Conservation (phyloP, 1,139 yeast genomes). For the Saccharomyces pastorianus region DNA sequence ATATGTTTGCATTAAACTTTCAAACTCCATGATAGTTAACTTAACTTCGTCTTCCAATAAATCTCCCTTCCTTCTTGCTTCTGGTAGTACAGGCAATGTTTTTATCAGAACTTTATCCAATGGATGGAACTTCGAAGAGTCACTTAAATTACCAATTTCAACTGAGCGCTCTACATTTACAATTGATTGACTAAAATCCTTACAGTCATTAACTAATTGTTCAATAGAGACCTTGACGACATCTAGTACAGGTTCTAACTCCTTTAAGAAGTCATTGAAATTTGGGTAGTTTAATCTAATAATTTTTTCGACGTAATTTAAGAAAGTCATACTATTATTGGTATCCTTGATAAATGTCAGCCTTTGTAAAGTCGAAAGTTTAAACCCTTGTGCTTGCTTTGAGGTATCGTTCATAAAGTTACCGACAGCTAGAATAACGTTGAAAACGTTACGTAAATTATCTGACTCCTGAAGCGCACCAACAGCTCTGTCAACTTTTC, state of each 20-base stretch:
- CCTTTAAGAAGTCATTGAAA: conserved; percentile 49
- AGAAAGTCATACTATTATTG: conserved; percentile 67
- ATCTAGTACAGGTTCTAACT: conserved; percentile 49
- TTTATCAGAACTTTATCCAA: conserved; percentile 55
- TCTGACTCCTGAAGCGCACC: conserved; percentile 51
- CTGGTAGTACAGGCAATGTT: conserved; percentile 57
- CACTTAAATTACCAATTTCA: conserved; percentile 70
- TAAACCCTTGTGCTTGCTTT: conserved; percentile 76
- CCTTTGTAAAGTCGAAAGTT: conserved; percentile 64
- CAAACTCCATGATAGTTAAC: conserved; percentile 59
- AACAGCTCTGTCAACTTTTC: conserved; percentile 57
- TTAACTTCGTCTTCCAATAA: conserved; percentile 55
- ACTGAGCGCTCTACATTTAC: conserved; percentile 65
- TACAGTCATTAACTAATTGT: conserved; percentile 55
- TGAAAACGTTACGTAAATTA: conserved; percentile 57
- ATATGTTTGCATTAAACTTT: conserved; percentile 59
- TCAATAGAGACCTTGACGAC: conserved; percentile 64
- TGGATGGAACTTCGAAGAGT: conserved; percentile 68
- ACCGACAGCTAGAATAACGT: conserved; percentile 73
- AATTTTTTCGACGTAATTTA: conserved; percentile 72
- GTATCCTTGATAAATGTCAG: conserved; percentile 71
- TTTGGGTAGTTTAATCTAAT: conserved; percentile 63
- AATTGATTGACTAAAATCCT: conserved; percentile 47
- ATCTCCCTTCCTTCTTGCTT: conserved; percentile 60
- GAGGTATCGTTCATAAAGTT: conserved; percentile 76